Base-by-base conservation (phyloP, 306 rosid genomes). In the Inga oerstediana region DNA sequence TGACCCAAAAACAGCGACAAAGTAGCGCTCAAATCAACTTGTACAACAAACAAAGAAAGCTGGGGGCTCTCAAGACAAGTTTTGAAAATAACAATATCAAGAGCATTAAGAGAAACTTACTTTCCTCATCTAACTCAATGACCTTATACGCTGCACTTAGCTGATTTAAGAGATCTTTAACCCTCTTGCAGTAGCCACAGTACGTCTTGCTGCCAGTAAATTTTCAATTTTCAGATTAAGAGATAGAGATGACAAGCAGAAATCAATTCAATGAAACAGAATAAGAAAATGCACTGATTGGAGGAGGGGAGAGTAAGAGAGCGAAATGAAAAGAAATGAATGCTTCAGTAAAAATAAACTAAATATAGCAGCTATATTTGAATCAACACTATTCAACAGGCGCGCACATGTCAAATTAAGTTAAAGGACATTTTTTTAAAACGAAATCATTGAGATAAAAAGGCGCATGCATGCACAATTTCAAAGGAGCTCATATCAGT, bases 161-260 rank as follows among this genome's bases (percentile, higher is more conserved):
- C 85, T 91, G 90, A 74, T 72, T 77, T 59, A 95, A 62, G 3
- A 95, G 87, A 52, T 88, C 89, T 82, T 93, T 93, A 37, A 95
- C 94, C 80, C 90, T 84, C 82, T 85, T 78, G 86, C 97, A 93
- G 81, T 85, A 95, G 37, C 97, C 97, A 84, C 98, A 93, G 74
- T 93, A 89, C 19, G 95, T 93, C 87, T 95, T 95, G 79, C 98
- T 93, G 97, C 72, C 81, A 89, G 37, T 48, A 59, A 59, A 59
- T 59, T 59, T 59, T 20, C 11, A 12, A 65, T 72, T 72, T 84
- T 49, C 61, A 17, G 1, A 83, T 54, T 43, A 13, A 72, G 81
- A 35, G 13, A 67, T n/a, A 48, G 59, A 17, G 68, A 45, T 68
- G 37, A 62, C 37, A 62, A 35, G 48, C 13, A 35, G 27, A 20